phyloP scores from a whole-genome alignment of 192 early-diverging fungal species.

The Coemansia sp. region DNA sequence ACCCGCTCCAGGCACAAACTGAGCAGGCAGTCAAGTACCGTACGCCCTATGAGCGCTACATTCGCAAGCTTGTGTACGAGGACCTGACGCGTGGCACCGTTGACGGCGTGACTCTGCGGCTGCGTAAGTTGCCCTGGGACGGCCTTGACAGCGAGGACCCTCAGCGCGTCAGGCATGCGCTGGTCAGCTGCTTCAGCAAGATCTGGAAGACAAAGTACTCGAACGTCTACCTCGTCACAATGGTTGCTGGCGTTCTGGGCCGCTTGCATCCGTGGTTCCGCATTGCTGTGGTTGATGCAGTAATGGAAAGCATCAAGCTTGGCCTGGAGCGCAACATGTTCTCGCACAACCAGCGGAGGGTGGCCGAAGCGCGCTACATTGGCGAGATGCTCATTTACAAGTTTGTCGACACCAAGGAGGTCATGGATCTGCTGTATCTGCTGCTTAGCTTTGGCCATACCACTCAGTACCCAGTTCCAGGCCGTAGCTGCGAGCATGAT shows the following conservation, averaged over 20 bases:
- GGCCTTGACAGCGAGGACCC: slow-evolving; percentile 43
- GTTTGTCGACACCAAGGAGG: slow-evolving; percentile 72
- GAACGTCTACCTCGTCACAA: slow-evolving; percentile 81
- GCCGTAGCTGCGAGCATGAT: slow-evolving; percentile 66
- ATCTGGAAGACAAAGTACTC: slow-evolving; percentile 92
- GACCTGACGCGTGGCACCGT: slow-evolving; percentile 74
- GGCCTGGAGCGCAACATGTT: slow-evolving; percentile 93
- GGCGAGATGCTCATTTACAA: slow-evolving; percentile 91
- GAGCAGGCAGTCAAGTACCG: slow-evolving; percentile 67
- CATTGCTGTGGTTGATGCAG: slow-evolving; percentile 78
- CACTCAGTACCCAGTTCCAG: slow-evolving; percentile 52
- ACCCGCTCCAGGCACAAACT: slow-evolving; percentile 69
- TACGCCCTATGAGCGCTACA: slow-evolving; percentile 80
- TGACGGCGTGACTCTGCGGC: slow-evolving; percentile 62
- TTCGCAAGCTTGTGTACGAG: slow-evolving; percentile 83
- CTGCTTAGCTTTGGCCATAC: slow-evolving; percentile 84
- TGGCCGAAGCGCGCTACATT: slow-evolving; percentile 77
- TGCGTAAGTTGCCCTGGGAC: slow-evolving; percentile 89
- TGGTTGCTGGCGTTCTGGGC: slow-evolving; percentile 72
- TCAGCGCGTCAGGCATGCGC: slow-evolving; percentile 54
- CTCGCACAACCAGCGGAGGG: slow-evolving; percentile 87
- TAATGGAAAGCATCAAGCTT: slow-evolving; percentile 83
- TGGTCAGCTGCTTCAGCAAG: slow-evolving; percentile 81
- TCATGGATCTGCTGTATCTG: slow-evolving; percentile 86
- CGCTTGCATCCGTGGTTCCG: slow-evolving; percentile 86